Evolutionary conservation across 768 basidiomycete species (phyloP).

Genomic region (Dentipellis sp.): DNA sequence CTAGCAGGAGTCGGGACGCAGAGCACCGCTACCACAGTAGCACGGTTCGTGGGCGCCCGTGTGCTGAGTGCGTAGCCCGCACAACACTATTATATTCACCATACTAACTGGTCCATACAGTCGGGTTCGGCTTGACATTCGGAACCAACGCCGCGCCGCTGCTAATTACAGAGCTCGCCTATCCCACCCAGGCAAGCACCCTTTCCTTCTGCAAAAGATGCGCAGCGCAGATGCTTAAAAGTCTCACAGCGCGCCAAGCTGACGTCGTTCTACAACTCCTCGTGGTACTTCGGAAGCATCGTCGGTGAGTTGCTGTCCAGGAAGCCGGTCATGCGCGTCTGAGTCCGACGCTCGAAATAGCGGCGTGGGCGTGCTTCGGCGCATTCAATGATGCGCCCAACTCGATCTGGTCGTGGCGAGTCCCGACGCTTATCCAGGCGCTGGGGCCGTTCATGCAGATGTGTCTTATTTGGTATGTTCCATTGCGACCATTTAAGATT

Average conservation of each 20-base stretch:
- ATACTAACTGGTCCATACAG: slow-evolving; percentile 23
- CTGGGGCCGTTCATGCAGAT: slow-evolving; percentile 48
- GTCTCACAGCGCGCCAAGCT: slow-evolving; percentile 36
- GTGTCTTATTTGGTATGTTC: slow-evolving; percentile 37
- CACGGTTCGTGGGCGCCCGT: slow-evolving; percentile 49
- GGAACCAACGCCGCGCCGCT: slow-evolving; percentile 55
- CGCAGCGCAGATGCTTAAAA: not conserved
- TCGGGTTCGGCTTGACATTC: slow-evolving; percentile 56
- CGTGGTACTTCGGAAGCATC: slow-evolving; percentile 71
- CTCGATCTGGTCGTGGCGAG: slow-evolving; percentile 53
- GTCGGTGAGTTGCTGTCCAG: slow-evolving; percentile 29
- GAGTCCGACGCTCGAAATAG: slow-evolving; percentile 11
- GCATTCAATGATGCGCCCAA: slow-evolving; percentile 23
- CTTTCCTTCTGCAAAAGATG: slow-evolving; percentile 6
- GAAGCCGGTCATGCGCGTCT: not conserved
- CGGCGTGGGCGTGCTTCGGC: slow-evolving; percentile 39
- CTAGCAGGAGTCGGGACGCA: slow-evolving; percentile 54
- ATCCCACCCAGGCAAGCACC: slow-evolving; percentile 51
- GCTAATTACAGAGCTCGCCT: slow-evolving; percentile 56
- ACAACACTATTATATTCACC: not conserved
- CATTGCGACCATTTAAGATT: not conserved
- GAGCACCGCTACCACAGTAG: slow-evolving; percentile 33
- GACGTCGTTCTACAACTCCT: slow-evolving; percentile 59
- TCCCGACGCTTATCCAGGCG: slow-evolving; percentile 57
- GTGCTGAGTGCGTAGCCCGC: slow-evolving; percentile 33